Base-by-base conservation (phyloP, 192 early-diverging fungal genomes). In the Coemansia sp. region DNA sequence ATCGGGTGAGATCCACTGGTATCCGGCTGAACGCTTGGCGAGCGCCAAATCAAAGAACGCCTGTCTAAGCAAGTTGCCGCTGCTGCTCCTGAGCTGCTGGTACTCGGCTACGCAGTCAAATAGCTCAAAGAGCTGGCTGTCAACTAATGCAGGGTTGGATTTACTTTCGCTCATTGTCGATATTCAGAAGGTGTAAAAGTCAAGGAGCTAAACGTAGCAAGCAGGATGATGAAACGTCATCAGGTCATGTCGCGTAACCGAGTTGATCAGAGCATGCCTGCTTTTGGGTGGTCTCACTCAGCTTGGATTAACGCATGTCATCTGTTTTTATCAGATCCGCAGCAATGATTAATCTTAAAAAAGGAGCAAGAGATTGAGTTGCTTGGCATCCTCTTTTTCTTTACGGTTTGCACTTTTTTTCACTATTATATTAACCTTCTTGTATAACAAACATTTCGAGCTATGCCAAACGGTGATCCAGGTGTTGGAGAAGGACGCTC, bases 1-100 rank as follows among this genome's bases (percentile, higher is more conserved):
- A 51, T 77, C 77, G 5, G 82, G 71, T 31, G 82, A 84, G 31
- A 84, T 84, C 74, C 74, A 76, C 55, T 51, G 70, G 66, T 84
- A 84, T 29, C 82, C 82, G 5, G 77, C 71, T 11, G 82, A 70
- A 38, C 82, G 77, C 69, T 66, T 76, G 36, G 82, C 77, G 15
- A 57, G 43, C 15, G 82, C 60, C 34, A 84, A 49, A 38, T 74
- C 74, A 59, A 84, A 84, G 62, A 67, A 84, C 27, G 74, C 77
- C 36, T 76, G 71, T 43, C 68, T 66, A 13, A 79, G 68, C 44
- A 36, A 6, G 13, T 34, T 43, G 44, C 42, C 41, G 62, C 52
- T 68, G 11, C 46, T 12, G 20, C 47, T 61, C 10, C 74, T 68
- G 12, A 71, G 20, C 15, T 33, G 46, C 49, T 73, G 82, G 72